Percentiles rank a stretch among this genome's conserved stretches.
Conservation (phyloP, 2,329 filamentous ascomycete species). For the Microcyclosporella mali region DNA sequence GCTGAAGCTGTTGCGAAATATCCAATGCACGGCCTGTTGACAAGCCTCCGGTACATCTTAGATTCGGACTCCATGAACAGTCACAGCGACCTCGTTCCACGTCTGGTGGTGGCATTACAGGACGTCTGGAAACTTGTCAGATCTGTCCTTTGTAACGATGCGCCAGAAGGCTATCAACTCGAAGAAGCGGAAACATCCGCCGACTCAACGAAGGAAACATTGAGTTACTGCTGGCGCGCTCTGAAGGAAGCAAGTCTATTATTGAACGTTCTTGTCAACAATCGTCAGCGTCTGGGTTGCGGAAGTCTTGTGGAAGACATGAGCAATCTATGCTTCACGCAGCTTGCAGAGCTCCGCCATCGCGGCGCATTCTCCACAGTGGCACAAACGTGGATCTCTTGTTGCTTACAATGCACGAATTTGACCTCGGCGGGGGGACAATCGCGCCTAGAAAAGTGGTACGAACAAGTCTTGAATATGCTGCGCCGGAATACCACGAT, state of each 20-base stretch:
- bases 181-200: constrained; percentile 68
- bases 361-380: constrained; percentile 92
- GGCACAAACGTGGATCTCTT: constrained; percentile 75
- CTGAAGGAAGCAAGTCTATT: constrained; percentile 84
- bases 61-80: neutral
- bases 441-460: constrained; percentile 60
- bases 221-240: constrained; percentile 92
- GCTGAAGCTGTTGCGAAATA: constrained; percentile 50
- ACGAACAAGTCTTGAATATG: constrained; percentile 37
- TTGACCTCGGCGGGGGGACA: constrained; percentile 39
- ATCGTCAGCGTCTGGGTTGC: neutral
- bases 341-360: constrained; percentile 77
- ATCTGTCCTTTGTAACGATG: constrained; percentile 81
- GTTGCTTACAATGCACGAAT: constrained; percentile 62
- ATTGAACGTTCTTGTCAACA: constrained; percentile 11
- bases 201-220: constrained; percentile 75
- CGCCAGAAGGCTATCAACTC: constrained; percentile 79
- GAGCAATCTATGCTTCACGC: constrained; percentile 63
- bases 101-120: constrained; percentile 40
- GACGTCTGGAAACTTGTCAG: constrained; percentile 73
- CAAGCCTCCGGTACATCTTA: constrained; percentile 28
- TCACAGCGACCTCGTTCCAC: neutral
- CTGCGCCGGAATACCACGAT: constrained; percentile 63
- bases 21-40: constrained; percentile 40
- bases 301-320: constrained; percentile 8